Evolutionary conservation across 108 stramenopile genomes (phyloP), one percentile per base, ranked within the genome.

Genomic region (Cyclotella choctawhatcheeana): DNA sequence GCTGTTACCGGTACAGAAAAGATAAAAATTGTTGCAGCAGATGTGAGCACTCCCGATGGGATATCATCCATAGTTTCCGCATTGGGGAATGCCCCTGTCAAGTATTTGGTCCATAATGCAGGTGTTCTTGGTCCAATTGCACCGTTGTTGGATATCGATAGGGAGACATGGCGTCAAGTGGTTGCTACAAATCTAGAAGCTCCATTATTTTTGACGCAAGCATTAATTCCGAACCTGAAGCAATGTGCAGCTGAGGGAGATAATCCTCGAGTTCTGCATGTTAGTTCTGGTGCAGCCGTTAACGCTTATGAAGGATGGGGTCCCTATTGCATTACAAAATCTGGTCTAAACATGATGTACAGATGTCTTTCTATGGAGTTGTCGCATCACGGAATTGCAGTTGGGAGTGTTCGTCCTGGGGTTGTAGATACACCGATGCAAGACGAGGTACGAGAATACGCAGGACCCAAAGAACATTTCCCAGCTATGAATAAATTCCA

Each of bases 381-480:
- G 21, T 73, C 51, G 21, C 81, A 54, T 21, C 66, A 74, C 8
- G 77, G 65, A 31, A 79, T 85, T 20, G 62, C 74, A 18, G 76
- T 85, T 26, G 84, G 84, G 33, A 74, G 72, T 54, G 77, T 79
- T n/a, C 63, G 78, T 26, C 90, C 90, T 1, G 90, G 90, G 20
- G 85, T 92, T 5, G 88, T 92, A 17, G 90, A 87, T 73, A 89
- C 90, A 8, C 60, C 67, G 21, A 89, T 92, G 90, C 90, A 92
- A 75, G 85, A 80, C 14, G 55, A 51, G 34, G 86, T 92, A 59
- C 76, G 90, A 58, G 64, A 59, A 21, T 60, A 71, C n/a, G 55
- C 71, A 60, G 77, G 73, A 22, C 58, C 54, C 10, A 25, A 34
- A 5, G 69, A 56, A 3, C 54, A 72, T 48, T 82, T 88, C 22